Conservation (phyloP, 2,329 filamentous ascomycete species). For the Colletotrichum tofieldiae region DNA sequence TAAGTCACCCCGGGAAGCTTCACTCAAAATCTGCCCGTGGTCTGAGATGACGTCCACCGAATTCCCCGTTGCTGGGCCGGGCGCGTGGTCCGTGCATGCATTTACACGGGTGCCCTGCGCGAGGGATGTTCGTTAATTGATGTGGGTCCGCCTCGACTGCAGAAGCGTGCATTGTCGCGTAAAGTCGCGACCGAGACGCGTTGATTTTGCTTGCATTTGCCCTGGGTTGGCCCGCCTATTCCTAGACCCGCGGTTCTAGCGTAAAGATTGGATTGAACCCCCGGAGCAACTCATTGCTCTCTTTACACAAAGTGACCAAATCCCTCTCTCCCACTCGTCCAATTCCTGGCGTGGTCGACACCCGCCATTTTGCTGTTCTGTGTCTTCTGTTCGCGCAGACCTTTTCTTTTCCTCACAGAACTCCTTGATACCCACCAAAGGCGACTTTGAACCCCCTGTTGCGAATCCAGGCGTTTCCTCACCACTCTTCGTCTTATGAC, state of each 20-base stretch:
- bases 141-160: conserved; percentile 6
- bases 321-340: conserved; percentile 38
- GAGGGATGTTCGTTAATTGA: conserved; percentile 42
- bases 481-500: conserved; percentile 12
- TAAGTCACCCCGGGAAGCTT: neutral
- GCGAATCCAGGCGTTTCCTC: neutral
- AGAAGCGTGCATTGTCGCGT: conserved; percentile 42
- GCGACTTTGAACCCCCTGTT: neutral
- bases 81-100: conserved; percentile 36
- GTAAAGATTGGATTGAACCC: conserved; percentile 32
- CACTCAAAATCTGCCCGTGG: conserved; percentile 41
- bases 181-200: conserved; percentile 43
- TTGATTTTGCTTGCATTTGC: conserved; percentile 16
- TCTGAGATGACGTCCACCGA: conserved; percentile 45
- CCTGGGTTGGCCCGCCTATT: conserved; percentile 20
- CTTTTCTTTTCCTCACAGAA: neutral
- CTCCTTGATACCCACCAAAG: conserved; percentile 39
- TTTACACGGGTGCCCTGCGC: conserved; percentile 11
- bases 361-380: conserved; percentile 16
- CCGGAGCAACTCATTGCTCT: conserved; percentile 4
- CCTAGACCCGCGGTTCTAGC: conserved; percentile 27
- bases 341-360: conserved; percentile 30
- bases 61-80: conserved; percentile 37
- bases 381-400: conserved; percentile 18
- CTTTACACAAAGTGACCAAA: conserved; percentile 30